Evolutionary conservation across 1,284 basidiomycete species (phyloP), one percentile per base, ranked within the genome.

Genomic region (Ceratobasidium sp.): DNA sequence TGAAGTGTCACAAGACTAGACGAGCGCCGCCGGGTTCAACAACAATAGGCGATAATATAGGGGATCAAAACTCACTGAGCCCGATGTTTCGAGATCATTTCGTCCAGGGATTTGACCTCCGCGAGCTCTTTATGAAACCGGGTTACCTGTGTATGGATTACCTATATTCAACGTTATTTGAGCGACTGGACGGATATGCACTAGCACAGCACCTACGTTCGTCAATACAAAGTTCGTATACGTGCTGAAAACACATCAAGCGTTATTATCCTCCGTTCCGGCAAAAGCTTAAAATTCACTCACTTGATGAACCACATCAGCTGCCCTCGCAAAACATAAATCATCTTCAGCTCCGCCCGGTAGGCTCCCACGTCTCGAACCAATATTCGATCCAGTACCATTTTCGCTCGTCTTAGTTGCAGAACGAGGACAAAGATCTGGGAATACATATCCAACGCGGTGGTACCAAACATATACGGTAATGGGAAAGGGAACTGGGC

Each of bases 251-350:
- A 55, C 64, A 52, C n/a, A 14, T 6, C 16, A 72, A n/a, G 13
- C 13, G 18, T 32, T 0, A 30, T 26, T 26, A 64, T 26, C 38
- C 21, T 35, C 4, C 14, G 26, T 26, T 61, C 23, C 16, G 35
- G 50, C 50, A 59, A 41, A 13, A 23, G 14, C 35, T 38, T 11
- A 11, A 54, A 61, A 21, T 21, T 18, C 21, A 84, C 91, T 79
- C 78, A 94, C 93, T 93, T 92, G 77, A 93, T 85, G 76, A 95
- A 89, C 94, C 94, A 96, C 62, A 87, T 88, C 69, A 95, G 77
- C 72, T 89, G 88, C 75, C 89, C 89, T 74, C 92, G 82, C 81
- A 94, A 86, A 0, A 88, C 88, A 80, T 92, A 91, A 76, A 94
- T 87, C 18, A 84, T 83, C 80, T 91, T 91, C 75, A 90, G 75